Evolutionary conservation across 495 filamentous ascomycete genomes (phyloP).

Genomic region (Penicillium riverlandense): DNA sequence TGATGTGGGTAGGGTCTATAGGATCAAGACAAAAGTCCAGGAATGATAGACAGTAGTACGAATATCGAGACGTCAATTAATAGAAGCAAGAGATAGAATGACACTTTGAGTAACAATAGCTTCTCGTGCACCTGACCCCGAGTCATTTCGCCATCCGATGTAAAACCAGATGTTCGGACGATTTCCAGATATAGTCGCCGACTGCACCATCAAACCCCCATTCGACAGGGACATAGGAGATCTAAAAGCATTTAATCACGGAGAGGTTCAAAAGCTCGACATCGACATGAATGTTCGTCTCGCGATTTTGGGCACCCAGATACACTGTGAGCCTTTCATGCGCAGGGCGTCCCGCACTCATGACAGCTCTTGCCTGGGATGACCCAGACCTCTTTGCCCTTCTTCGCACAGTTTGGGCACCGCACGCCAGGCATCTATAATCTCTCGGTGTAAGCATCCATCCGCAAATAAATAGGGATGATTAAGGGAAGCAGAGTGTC

Average conservation of each 20-base stretch:
- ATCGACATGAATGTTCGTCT: no score
- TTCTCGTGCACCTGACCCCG: no score
- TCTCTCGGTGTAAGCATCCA: neutral
- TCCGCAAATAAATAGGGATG: neutral
- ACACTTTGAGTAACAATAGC: no score
- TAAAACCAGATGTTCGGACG: no score
- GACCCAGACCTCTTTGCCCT: constrained; percentile 41
- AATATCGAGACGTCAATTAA: neutral
- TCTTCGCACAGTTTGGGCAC: constrained; percentile 32
- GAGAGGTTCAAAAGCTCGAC: neutral
- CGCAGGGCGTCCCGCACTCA: constrained; percentile 32
- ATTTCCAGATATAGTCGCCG: no score
- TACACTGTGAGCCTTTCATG: constrained; percentile 2
- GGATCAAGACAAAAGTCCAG: no score
- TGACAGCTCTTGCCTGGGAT: constrained; percentile 46
- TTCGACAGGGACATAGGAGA: no score
- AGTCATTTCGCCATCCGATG: no score
- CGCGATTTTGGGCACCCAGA: no score
- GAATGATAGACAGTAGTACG: neutral
- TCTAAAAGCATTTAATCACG: no score
- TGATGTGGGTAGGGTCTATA: no score
- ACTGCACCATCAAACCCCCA: no score
- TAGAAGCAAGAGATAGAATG: neutral
- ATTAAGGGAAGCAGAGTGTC: neutral
- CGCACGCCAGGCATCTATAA: constrained; percentile 43